Base-by-base conservation (phyloP, 192 early-diverging fungal species). In the Spinellus fusiger region DNA sequence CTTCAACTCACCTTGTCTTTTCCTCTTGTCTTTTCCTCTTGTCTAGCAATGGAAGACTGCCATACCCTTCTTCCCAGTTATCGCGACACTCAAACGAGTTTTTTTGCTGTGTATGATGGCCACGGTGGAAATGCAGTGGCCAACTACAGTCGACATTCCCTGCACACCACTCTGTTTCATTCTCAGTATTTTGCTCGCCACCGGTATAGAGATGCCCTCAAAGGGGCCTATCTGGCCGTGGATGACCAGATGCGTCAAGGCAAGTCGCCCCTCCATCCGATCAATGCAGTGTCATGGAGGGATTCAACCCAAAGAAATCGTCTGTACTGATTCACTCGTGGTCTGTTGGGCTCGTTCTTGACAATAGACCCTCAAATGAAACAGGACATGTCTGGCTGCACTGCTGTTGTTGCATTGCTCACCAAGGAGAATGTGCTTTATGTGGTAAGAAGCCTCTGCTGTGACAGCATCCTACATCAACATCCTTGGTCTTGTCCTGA, bases 101-200 rank as follows among this genome's bases (percentile, higher is more conserved):
- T 94, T 75, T 97, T 95, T 81, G 89, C 83, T 16, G 93, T 97
- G n/a, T 97, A 86, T 71, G 95, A 97, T 71, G 95, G 95, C 5
- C 95, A 97, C 61, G 95, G 95, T 68, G 91, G 91, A 13, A 52
- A 71, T 26, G 78, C 79, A 56, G 87, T 93, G 16, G 96, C 96
- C 27, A 89, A 85, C 69, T 96, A 89, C 65, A 82, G 89, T 28
- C 93, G 93, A 6, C 75, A 79, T 5, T 67, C 86, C 40, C 80
- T 97, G 48, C 89, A 95, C 65, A 71, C 83, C 25, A 78, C 76
- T 38, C 86, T 98, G 33, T 73, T 85, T 1, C 65, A 79, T 27
- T 75, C 88, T 13, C 61, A 81, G 15, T 81, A 68, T 32, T 97
- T 90, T 66, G 53, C 54, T 7, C 65, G 75, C 33, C 85, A 81